phyloP scores from a whole-genome alignment of 192 early-diverging fungal genomes.

The Radiomyces spectabilis region DNA sequence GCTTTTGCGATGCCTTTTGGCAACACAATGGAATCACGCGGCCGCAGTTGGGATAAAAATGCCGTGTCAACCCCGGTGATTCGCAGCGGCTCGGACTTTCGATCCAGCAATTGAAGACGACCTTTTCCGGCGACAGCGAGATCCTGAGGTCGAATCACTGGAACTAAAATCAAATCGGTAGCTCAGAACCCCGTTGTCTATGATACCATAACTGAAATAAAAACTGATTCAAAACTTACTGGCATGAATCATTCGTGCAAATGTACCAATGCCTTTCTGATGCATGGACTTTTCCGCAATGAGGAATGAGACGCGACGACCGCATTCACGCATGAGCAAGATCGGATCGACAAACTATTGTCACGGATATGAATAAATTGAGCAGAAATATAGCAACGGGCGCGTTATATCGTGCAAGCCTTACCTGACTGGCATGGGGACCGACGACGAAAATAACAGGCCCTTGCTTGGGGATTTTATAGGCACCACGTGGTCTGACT shows the following conservation, averaged over 20 bases:
- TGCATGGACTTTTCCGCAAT: conserved; percentile 89
- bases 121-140: conserved; percentile 64
- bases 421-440: conserved; percentile 66
- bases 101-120: conserved; percentile 54
- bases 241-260: conserved; percentile 70
- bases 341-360: conserved; percentile 90
- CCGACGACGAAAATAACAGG: conserved; percentile 89
- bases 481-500: conserved; percentile 72
- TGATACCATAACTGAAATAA: not conserved
- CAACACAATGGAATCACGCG: conserved; percentile 52
- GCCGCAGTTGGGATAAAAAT: conserved; percentile 59
- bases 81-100: conserved; percentile 51
- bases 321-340: conserved; percentile 74
- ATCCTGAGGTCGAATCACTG: conserved; percentile 91
- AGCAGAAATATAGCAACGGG: not conserved
- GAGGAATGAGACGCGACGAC: conserved; percentile 70
- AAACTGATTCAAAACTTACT: conserved; percentile 49
- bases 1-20: conserved; percentile 52
- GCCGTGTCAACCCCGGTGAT: conserved; percentile 59
- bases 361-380: not conserved
- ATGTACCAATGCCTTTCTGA: conserved; percentile 73
- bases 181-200: not conserved
- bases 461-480: conserved; percentile 72
- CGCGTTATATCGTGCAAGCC: not conserved
- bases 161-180: conserved; percentile 47